phyloP scores from a whole-genome alignment of 2,329 filamentous ascomycete genomes.

The Fusarium nodosum region DNA sequence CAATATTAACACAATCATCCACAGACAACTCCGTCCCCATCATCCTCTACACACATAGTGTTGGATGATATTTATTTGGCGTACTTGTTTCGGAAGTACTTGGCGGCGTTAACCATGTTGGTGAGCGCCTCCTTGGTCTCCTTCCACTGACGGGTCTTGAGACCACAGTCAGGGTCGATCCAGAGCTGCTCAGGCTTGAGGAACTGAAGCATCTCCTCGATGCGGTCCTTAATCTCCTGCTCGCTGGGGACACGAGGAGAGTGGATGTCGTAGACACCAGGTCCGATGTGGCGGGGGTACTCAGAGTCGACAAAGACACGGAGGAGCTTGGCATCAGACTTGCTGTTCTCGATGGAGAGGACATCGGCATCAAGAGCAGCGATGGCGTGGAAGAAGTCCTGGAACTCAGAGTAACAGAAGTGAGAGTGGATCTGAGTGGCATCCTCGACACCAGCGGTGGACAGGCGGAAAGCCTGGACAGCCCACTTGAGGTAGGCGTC shows the following conservation, averaged over 20 bases:
- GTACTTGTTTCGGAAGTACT: slow-evolving; percentile 94
- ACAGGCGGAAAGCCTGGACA: slow-evolving; percentile 97
- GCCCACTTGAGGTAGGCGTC: slow-evolving; percentile 98
- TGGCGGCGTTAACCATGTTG: slow-evolving; percentile 99
- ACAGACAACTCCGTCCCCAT: slow-evolving; percentile 36
- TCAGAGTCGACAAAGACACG: slow-evolving; percentile 98
- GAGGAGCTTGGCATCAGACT: slow-evolving; percentile 99
- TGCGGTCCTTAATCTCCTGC: slow-evolving; percentile 98
- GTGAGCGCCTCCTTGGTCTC: slow-evolving; percentile 96
- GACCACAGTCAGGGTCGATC: slow-evolving; percentile 99
- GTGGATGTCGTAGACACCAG: slow-evolving; percentile 99
- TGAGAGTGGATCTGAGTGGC: slow-evolving; percentile 99
- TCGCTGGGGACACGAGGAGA: slow-evolving; percentile 96
- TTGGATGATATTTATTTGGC: slow-evolving; percentile 63
- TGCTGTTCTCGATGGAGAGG: slow-evolving; percentile 99
- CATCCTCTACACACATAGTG: slow-evolving; percentile 37
- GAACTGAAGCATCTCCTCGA: slow-evolving; percentile 97
- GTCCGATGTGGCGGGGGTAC: slow-evolving; percentile 98
- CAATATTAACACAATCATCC: slow-evolving; percentile 51
- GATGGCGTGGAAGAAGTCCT: slow-evolving; percentile 99
- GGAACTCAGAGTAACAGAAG: slow-evolving; percentile 99
- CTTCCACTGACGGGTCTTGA: slow-evolving; percentile 98
- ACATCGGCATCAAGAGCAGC: slow-evolving; percentile 98
- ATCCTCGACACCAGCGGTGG: slow-evolving; percentile 92
- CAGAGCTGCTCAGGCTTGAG: slow-evolving; percentile 99